Evolutionary conservation across 2,329 filamentous ascomycete genomes (phyloP).

Genomic region (Ceratocystis eucalypticola): DNA sequence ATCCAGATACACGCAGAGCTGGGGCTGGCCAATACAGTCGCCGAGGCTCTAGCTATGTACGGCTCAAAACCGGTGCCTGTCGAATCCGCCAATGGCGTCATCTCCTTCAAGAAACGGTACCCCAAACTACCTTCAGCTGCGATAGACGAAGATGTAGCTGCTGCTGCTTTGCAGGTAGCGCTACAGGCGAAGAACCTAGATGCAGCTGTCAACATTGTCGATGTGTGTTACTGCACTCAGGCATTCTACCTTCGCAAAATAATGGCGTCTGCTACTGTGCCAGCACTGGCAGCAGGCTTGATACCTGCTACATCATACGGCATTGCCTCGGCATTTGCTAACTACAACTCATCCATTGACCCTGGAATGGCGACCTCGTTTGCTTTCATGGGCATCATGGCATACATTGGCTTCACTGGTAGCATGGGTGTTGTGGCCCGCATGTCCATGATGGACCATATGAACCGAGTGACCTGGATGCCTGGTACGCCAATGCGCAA

Average conservation of each 20-base stretch:
- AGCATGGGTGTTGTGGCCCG: conserved; percentile 74
- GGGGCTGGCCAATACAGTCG: conserved; percentile 60
- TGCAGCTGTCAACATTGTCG: conserved; percentile 61
- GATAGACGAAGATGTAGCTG: conserved; percentile 56
- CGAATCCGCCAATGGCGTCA: conserved; percentile 3
- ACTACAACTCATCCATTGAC: conserved; percentile 68
- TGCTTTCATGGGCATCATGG: conserved; percentile 65
- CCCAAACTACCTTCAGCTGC: conserved; percentile 58
- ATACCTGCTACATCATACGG: conserved; percentile 57
- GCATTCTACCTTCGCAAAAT: conserved; percentile 57
- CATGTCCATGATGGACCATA: conserved; percentile 84
- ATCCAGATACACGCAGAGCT: conserved; percentile 63
- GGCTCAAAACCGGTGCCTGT: conserved; percentile 65
- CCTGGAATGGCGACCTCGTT: conserved; percentile 58
- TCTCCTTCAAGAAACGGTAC: conserved; percentile 33
- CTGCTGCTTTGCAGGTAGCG: conserved; percentile 62
- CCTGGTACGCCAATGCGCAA: conserved; percentile 66
- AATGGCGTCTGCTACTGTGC: conserved; percentile 48
- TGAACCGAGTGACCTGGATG: conserved; percentile 84
- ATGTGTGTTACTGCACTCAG: conserved; percentile 51
- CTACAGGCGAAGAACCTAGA: conserved; percentile 67
- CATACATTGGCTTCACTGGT: conserved; percentile 69
- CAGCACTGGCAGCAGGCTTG: conserved; percentile 41
- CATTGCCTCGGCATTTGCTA: conserved; percentile 44
- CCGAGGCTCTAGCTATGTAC: conserved; percentile 68